Evolutionary conservation across 768 basidiomycete species (phyloP), one percentile per base, ranked within the genome.

Genomic region (Daedaleopsis nitida): DNA sequence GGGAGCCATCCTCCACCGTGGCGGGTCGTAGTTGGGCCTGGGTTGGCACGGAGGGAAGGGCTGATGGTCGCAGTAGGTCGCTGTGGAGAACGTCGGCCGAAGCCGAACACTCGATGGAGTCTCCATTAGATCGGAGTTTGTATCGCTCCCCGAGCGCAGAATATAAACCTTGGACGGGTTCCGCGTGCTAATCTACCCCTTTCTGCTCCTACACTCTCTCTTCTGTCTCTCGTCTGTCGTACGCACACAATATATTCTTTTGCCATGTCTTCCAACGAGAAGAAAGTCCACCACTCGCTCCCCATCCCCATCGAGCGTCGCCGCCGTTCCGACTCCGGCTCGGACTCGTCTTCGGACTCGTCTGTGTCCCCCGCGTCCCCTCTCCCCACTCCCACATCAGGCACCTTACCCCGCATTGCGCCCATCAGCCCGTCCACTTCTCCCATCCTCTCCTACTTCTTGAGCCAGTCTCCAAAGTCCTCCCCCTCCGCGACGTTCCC

Each of bases 361-460:
- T 42, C 39, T 42, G 39, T 11, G 11, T 42, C 87, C 1, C 77
- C 83, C 13, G 79, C 80, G 2, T 81, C 83, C 43, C 67, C 70
- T 47, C 72, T 82, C 21, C 76, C 76, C 43, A 85, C 86, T 3
- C 87, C 86, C 23, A 69, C 77, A 49, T 80, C 83, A 27, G 64
- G 75, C 1, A 65, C 71, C 12, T 74, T 77, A 2, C 77, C 82
- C 3, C 78, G 78, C 48, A 68, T 85, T 50, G 75, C 79, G 8
- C 69, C 80, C 11, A 75, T 80, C 6, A 85, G 86, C 5, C 83
- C 88, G 7, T 81, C 83, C 8, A 80, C 79, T 5, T 90, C 90
- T 4, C 91, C 91, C 49, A 87, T 91, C 56, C 74, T 92, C 52
- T 84, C 84, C 57, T 86, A 88, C 71, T 87, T 89, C 73, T 71